Evolutionary conservation across 140 eudicot species (phyloP).

Genomic region (Ambrosia hybrid): DNA sequence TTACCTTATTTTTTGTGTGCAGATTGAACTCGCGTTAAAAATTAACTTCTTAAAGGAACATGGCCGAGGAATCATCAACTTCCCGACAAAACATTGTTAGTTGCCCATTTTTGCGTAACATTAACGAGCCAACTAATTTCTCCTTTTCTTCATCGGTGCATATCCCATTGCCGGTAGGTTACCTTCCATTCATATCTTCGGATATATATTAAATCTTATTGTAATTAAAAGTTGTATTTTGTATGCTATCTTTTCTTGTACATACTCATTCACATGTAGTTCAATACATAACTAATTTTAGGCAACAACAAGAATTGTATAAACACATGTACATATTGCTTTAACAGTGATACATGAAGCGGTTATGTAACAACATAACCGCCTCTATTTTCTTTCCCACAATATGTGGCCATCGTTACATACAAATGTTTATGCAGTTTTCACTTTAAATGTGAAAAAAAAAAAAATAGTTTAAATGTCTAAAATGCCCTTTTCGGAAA

Average conservation of each 20-base stretch:
- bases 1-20: slow-evolving; percentile 24
- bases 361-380: neutral
- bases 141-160: slow-evolving; percentile 62
- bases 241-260: slow-evolving; percentile 2
- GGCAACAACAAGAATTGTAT: too few species aligned
- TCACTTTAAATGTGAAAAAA: neutral
- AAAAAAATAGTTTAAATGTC: neutral
- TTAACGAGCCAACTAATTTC: slow-evolving; percentile 84
- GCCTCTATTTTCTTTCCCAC: too few species aligned
- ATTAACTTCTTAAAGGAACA: slow-evolving; percentile 52
- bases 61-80: slow-evolving; percentile 43
- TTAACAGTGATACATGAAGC: too few species aligned
- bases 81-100: slow-evolving; percentile 47
- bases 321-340: too few species aligned
- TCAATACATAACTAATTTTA: neutral
- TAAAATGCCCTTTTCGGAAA: slow-evolving; percentile 10
- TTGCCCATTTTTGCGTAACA: slow-evolving; percentile 88
- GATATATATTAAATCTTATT: too few species aligned
- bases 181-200: neutral
- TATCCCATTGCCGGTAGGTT: slow-evolving; percentile 71
- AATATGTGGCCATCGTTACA: neutral
- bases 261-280: neutral
- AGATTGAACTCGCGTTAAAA: slow-evolving; percentile 31
- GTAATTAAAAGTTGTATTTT: neutral
- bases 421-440: neutral